These are phyloP conservation scores for Hygrocybe coccinea DNA, from an alignment of 768 basidiomycete genomes.

Conservation along the genomic window DNA sequence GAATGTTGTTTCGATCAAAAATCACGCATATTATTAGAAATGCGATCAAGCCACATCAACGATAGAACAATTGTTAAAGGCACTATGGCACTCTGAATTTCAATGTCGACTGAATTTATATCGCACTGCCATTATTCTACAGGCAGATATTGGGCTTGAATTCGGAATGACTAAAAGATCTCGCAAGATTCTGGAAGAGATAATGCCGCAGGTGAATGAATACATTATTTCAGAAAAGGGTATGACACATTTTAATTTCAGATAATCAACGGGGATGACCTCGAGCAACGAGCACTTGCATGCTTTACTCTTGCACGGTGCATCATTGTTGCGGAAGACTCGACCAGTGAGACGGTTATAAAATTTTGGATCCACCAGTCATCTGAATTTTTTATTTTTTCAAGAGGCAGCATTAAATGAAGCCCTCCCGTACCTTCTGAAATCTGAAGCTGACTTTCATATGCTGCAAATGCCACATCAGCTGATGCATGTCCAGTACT, in stretches of 20 bases:
- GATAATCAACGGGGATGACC: conserved; percentile 66
- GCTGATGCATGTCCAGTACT: conserved; percentile 64
- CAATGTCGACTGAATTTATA: conserved; percentile 63
- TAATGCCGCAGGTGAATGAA: conserved; percentile 69
- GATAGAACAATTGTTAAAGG: conserved; percentile 62
- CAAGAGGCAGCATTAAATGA: conserved; percentile 44
- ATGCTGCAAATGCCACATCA: conserved; percentile 55
- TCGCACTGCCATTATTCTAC: conserved; percentile 60
- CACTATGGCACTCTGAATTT: conserved; percentile 79
- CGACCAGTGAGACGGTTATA: conserved; percentile 35
- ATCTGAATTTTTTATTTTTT: background rate
- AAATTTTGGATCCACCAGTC: background rate
- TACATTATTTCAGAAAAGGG: background rate
- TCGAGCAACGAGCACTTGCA: conserved; percentile 72
- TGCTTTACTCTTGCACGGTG: conserved; percentile 73
- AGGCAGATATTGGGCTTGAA: conserved; percentile 76
- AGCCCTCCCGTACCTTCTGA: conserved; percentile 55
- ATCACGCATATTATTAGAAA: conserved; percentile 1
- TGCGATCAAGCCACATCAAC: conserved; percentile 57
- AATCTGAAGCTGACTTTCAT: conserved; percentile 63
- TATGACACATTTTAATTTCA: conserved; percentile 22
- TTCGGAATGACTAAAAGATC: conserved; percentile 69
- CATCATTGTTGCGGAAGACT: conserved; percentile 49
- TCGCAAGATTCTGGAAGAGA: conserved; percentile 62
- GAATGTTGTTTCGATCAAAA: conserved; percentile 1